Conservation (phyloP, 345 rosid species). For the Corchorus capsularis region DNA sequence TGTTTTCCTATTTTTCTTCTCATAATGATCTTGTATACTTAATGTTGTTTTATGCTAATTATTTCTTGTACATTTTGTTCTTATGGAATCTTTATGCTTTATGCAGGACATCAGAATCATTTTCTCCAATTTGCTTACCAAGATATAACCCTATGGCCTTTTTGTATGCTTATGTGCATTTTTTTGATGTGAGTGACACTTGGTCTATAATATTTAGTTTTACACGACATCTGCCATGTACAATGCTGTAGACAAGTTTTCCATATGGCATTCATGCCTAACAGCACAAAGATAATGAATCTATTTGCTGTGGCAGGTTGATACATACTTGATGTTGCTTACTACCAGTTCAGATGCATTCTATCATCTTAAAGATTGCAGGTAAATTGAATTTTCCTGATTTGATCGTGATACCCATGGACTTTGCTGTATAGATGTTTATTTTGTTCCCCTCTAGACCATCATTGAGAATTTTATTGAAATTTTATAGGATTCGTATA, state of each 20-base stretch:
- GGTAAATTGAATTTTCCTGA: constrained; percentile 43
- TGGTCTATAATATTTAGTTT: constrained; percentile 11
- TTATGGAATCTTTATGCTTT: constrained; percentile 21
- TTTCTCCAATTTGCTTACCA: constrained; percentile 97
- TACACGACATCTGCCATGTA: constrained; percentile 1
- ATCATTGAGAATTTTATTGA: constrained; percentile 23
- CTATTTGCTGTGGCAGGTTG: constrained; percentile 57
- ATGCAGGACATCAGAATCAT: constrained; percentile 96
- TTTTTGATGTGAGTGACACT: constrained; percentile 79
- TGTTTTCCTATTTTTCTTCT: background rate
- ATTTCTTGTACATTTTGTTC: constrained; percentile 13
- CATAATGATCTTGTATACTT: background rate
- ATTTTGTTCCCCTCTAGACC: background rate
- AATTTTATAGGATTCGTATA: constrained; percentile 63
- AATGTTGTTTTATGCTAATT: background rate
- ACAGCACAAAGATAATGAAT: constrained; percentile 10
- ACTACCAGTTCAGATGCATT: constrained; percentile 96
- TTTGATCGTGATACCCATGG: background rate
- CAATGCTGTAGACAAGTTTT: background rate
- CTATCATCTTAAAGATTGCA: constrained; percentile 96
- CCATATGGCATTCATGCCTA: constrained; percentile 10
- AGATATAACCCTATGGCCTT: constrained; percentile 96
- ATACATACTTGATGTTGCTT: constrained; percentile 87
- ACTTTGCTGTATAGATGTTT: background rate
- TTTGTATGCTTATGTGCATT: constrained; percentile 92